These are phyloP conservation scores for Elongisporangium undulatum DNA, from an alignment of 352 stramenopile genomes.

Conservation along the genomic window DNA sequence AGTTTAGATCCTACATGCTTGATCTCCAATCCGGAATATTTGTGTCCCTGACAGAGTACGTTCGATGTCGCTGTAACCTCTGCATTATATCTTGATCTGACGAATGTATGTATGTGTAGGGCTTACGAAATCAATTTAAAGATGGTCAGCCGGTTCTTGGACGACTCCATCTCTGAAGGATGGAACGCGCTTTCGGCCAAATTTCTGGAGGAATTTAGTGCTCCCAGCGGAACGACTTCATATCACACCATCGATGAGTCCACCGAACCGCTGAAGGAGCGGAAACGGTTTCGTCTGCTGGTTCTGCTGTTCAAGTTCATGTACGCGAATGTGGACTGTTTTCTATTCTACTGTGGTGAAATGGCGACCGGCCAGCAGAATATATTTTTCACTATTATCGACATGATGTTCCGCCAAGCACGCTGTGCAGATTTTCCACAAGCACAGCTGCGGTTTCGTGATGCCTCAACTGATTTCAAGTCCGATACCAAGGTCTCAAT, in stretches of 20 bases:
- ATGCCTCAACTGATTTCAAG: slow-evolving; percentile 2
- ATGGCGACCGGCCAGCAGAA: slow-evolving; percentile 78
- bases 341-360: slow-evolving; percentile 68
- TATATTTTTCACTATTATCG: slow-evolving; percentile 65
- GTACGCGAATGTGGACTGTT: slow-evolving; percentile 76
- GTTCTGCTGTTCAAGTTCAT: slow-evolving; percentile 74
- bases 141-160: slow-evolving; percentile 42
- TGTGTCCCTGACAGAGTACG: slow-evolving; percentile 60
- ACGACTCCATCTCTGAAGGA: slow-evolving; percentile 29
- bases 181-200: slow-evolving; percentile 50
- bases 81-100: neutral
- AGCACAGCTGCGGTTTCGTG: slow-evolving; percentile 30
- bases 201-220: slow-evolving; percentile 34
- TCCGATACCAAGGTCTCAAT: slow-evolving; percentile 2
- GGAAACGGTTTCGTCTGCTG: slow-evolving; percentile 14
- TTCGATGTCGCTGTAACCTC: slow-evolving; percentile 1
- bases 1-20: slow-evolving; percentile 55
- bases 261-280: slow-evolving; percentile 22
- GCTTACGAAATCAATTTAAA: slow-evolving; percentile 72
- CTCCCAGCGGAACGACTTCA: slow-evolving; percentile 11
- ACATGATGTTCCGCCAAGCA: slow-evolving; percentile 77
- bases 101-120: slow-evolving; percentile 19
- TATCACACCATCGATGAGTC: slow-evolving; percentile 47
- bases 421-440: slow-evolving; percentile 54
- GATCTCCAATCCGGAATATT: slow-evolving; percentile 59